phyloP scores from a whole-genome alignment of 139 green algal species.

The Mychonastes homosphaera region DNA sequence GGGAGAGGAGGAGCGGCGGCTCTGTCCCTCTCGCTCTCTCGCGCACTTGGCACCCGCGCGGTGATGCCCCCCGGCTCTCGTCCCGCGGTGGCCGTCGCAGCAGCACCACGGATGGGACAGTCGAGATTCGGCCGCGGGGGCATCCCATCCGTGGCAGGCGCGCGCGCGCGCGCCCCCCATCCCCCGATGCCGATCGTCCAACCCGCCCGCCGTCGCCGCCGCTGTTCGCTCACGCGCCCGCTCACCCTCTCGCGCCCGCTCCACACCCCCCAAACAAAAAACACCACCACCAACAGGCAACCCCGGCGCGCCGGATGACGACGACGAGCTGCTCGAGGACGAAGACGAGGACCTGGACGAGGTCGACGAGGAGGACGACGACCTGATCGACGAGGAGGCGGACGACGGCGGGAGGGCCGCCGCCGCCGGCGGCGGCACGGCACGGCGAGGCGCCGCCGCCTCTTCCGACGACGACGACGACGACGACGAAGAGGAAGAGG shows the following conservation, averaged over 20 bases:
- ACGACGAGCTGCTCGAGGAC: conserved; percentile 6
- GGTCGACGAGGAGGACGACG: neutral
- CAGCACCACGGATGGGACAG: too few relatives aligned
- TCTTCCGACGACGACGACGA: neutral
- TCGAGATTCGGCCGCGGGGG: too few relatives aligned
- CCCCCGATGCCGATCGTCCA: too few relatives aligned
- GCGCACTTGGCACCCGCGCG: neutral
- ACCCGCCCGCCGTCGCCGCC: too few relatives aligned
- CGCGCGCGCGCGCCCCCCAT: too few relatives aligned
- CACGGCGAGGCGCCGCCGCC: neutral
- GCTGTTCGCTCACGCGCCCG: too few relatives aligned
- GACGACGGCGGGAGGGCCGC: neutral
- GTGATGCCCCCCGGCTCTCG: neutral
- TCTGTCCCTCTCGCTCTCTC: neutral
- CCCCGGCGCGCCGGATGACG: neutral
- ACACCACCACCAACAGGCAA: too few relatives aligned
- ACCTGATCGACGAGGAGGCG: conserved; percentile 4
- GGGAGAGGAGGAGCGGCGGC: neutral
- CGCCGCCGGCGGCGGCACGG: neutral
- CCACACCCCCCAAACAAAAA: too few relatives aligned
- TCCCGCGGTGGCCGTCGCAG: neutral
- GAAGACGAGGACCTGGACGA: conserved; percentile 11
- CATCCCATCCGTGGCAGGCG: too few relatives aligned
- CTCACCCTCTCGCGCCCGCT: too few relatives aligned
- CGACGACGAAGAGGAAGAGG: conserved; percentile 4